phyloP scores from a whole-genome alignment of 371 early-diverging fungal genomes.

The Dinochytrium kinnereticum region DNA sequence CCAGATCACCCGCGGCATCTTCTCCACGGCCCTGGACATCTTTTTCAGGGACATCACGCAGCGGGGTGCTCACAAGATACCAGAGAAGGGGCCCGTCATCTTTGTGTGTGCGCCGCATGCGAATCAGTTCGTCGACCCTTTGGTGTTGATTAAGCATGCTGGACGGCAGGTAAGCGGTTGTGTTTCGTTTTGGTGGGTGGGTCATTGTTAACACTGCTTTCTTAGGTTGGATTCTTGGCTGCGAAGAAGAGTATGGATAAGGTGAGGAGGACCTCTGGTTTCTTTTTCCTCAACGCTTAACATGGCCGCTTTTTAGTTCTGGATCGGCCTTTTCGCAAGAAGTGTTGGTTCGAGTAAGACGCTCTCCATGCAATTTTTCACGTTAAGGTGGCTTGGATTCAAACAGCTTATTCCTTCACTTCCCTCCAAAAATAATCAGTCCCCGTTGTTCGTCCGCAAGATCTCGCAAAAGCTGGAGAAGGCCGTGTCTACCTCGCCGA shows the following conservation, averaged over 20 bases:
- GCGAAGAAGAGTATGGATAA: constrained; percentile 60
- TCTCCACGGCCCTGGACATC: constrained; percentile 71
- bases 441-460: constrained; percentile 93
- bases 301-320: constrained; percentile 36
- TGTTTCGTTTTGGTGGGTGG: neutral
- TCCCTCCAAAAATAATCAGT: too few species aligned
- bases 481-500: constrained; percentile 74
- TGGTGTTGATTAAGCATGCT: constrained; percentile 75
- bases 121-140: constrained; percentile 95
- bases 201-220: neutral
- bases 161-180: constrained; percentile 64
- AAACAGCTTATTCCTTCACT: too few species aligned
- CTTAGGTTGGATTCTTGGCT: constrained; percentile 79
- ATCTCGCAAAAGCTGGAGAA: constrained; percentile 73
- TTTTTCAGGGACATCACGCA: constrained; percentile 90
- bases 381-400: too few species aligned
- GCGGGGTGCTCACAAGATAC: constrained; percentile 85
- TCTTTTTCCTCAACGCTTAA: neutral
- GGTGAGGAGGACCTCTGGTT: constrained; percentile 16
- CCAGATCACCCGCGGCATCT: constrained; percentile 37
- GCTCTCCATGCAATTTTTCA: neutral
- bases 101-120: constrained; percentile 96
- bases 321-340: constrained; percentile 84
- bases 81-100: constrained; percentile 82
- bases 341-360: constrained; percentile 45